A percentile compares a stretch with the other conserved stretches of the same genome.
Conservation (phyloP, 257 asterid species). For the Gentiana dahurica region DNA sequence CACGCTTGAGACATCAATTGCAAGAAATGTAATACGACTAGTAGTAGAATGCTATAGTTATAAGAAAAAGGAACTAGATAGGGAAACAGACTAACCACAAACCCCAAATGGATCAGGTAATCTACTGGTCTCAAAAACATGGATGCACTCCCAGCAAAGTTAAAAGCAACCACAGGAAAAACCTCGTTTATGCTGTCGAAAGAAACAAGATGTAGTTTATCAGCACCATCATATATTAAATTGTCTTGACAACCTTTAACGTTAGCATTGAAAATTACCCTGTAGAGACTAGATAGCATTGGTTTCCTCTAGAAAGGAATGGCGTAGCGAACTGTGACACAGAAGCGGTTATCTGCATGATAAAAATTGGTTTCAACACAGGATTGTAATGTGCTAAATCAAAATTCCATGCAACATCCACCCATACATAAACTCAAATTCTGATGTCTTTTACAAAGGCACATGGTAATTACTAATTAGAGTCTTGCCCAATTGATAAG, state of each 20-base stretch:
- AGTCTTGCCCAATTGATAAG: neutral
- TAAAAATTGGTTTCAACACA: neutral
- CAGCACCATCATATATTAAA: neutral
- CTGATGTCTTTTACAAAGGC: neutral
- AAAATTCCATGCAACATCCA: neutral
- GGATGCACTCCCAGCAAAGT: conserved; percentile 70
- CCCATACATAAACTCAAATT: neutral
- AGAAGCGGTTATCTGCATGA: conserved; percentile 53
- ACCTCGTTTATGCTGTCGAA: conserved; percentile 47
- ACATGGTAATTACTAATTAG: neutral
- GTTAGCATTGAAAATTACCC: conserved; percentile 27
- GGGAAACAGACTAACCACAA: conserved; percentile 40
- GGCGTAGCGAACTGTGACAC: conserved; percentile 51
- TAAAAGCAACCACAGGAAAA: conserved; percentile 61
- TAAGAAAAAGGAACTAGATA: neutral
- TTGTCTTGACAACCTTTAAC: neutral
- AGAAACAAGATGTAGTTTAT: conserved; percentile 13
- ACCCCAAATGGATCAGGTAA: conserved; percentile 60
- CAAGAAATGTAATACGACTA: neutral
- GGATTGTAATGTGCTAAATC: neutral
- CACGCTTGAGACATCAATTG: neutral
- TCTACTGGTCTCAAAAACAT: conserved; percentile 59
- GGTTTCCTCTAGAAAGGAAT: conserved; percentile 39
- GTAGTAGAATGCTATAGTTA: neutral
- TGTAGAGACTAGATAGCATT: conserved; percentile 48